These are phyloP conservation scores for Leccinum fallax DNA, from an alignment of 1,284 basidiomycete species.

Conservation along the genomic window DNA sequence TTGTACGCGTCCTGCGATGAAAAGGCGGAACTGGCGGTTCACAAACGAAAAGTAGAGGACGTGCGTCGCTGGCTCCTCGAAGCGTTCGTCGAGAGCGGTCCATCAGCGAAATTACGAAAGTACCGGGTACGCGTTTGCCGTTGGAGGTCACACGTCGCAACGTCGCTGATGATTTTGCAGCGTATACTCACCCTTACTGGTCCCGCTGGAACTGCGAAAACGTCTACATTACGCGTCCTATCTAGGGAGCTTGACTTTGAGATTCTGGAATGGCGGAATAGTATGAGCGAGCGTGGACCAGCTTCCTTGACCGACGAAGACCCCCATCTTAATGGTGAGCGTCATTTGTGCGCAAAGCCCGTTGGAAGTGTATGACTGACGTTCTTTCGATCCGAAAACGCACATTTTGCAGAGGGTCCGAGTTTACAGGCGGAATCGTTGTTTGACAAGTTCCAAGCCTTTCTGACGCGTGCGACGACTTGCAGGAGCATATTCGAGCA, in stretches of 20 bases:
- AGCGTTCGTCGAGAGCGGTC: slow-evolving; percentile 75
- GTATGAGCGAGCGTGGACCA: slow-evolving; percentile 45
- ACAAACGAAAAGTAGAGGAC: slow-evolving; percentile 84
- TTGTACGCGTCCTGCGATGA: neutral
- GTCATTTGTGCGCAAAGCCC: neutral
- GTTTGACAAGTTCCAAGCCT: too few relatives aligned
- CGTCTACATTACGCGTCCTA: slow-evolving; percentile 79
- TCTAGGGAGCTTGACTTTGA: slow-evolving; percentile 78
- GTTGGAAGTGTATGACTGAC: neutral
- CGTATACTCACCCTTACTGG: slow-evolving; percentile 87
- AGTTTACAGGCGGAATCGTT: too few relatives aligned
- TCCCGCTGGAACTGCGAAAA: slow-evolving; percentile 91
- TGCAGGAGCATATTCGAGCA: too few relatives aligned
- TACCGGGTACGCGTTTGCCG: slow-evolving; percentile 65
- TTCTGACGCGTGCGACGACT: too few relatives aligned
- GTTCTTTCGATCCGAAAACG: too few relatives aligned
- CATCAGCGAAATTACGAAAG: slow-evolving; percentile 65
- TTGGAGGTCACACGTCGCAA: neutral
- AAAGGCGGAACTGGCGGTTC: slow-evolving; percentile 85
- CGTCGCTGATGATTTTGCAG: slow-evolving; percentile 40
- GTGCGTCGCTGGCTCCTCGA: slow-evolving; percentile 87
- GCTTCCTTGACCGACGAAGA: slow-evolving; percentile 9
- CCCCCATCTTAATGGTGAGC: slow-evolving; percentile 10
- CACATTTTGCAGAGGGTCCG: too few relatives aligned
- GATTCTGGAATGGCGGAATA: slow-evolving; percentile 85